These are phyloP conservation scores for Solanum hybrid DNA, from an alignment of 305 asterid species.

Conservation along the genomic window DNA sequence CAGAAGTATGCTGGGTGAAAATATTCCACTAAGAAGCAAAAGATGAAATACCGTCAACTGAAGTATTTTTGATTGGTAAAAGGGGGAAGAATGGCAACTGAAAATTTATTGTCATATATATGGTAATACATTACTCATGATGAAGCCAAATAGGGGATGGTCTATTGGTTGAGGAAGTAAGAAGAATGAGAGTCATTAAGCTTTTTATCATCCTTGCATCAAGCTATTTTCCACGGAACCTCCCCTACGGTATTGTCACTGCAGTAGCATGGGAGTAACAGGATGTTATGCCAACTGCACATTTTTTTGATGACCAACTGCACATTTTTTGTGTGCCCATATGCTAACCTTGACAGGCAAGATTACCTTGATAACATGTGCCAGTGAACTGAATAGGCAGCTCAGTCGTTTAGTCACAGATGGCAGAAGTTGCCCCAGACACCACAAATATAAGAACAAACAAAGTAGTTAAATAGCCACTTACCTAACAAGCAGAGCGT, in stretches of 20 bases:
- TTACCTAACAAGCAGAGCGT: conserved; percentile 87
- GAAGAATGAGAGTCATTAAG: not conserved
- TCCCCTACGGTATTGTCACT: not conserved
- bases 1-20: not conserved
- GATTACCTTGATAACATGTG: not conserved
- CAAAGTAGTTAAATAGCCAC: not conserved
- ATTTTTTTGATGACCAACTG: not conserved
- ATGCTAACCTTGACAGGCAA: not conserved
- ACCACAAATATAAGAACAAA: not conserved
- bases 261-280: not conserved
- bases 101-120: not conserved
- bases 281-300: not conserved
- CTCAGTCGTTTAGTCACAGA: not conserved
- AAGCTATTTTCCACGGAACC: not conserved
- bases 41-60: not conserved
- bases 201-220: not conserved
- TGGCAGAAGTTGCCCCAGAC: not conserved
- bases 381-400: not conserved
- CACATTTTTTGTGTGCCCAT: not conserved
- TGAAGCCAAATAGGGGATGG: not conserved
- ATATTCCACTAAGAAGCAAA: not conserved
- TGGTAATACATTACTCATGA: not conserved
- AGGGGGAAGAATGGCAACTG: not conserved
- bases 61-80: not conserved
- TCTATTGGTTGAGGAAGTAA: not conserved